Evolutionary conservation across 23 red algal species (phyloP).

Genomic region (Cyanidioschyzon merolae): DNA sequence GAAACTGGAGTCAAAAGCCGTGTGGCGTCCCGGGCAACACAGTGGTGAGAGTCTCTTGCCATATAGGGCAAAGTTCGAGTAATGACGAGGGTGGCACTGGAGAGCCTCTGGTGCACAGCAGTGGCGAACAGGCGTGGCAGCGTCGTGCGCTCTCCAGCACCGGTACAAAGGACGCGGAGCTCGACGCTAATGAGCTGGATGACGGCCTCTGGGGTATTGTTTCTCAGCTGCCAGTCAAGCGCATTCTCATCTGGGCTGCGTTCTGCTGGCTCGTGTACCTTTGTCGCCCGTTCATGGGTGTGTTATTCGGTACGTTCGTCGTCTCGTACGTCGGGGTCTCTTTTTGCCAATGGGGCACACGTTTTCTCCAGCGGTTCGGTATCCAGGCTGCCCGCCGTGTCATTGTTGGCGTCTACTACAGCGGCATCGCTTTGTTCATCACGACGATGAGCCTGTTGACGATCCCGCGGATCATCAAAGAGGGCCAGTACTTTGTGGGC

Average conservation of each 20-base stretch:
- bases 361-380: not conserved
- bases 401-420: conserved; percentile 62
- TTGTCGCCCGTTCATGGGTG: conserved; percentile 75
- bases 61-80: too few relatives aligned
- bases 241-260: conserved; percentile 46
- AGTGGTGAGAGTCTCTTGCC: too few relatives aligned
- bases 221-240: conserved; percentile 32
- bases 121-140: too few relatives aligned
- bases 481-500: conserved; percentile 79
- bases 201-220: conserved; percentile 21
- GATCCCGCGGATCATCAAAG: conserved; percentile 70
- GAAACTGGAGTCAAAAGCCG: too few relatives aligned
- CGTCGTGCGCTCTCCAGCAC: not conserved
- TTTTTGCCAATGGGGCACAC: conserved; percentile 35
- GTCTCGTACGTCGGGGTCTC: conserved; percentile 72
- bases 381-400: conserved; percentile 35
- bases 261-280: conserved; percentile 25
- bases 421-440: conserved; percentile 38
- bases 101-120: too few relatives aligned
- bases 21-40: too few relatives aligned
- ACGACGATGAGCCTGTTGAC: conserved; percentile 62
- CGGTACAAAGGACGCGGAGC: not conserved
- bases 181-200: not conserved
- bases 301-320: conserved; percentile 83
- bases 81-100: too few relatives aligned